These are phyloP conservation scores for Pseudopediastrum boryanum DNA, from an alignment of 139 green algal genomes.

Conservation along the genomic window DNA sequence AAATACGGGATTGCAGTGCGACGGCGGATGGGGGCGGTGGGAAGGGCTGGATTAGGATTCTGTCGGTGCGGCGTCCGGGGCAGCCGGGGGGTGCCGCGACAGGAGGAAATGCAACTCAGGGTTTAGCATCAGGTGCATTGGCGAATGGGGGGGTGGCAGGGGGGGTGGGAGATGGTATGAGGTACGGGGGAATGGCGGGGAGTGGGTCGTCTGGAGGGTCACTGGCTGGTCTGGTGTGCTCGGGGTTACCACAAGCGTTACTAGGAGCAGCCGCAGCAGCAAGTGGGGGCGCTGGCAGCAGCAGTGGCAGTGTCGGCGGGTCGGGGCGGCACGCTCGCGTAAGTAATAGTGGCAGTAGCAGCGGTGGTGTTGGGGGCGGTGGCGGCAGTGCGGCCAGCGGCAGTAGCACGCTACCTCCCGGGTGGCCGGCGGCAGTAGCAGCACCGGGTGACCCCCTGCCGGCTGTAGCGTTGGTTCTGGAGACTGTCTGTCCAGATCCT, in stretches of 20 bases:
- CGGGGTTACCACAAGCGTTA: no score
- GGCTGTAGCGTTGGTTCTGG: conserved; percentile 56
- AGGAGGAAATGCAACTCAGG: no score
- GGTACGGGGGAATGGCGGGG: no score
- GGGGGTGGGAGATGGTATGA: no score
- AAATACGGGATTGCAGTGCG: conserved; percentile 48
- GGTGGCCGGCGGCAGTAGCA: conserved; percentile 19
- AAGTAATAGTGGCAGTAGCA: neutral
- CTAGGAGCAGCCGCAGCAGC: neutral
- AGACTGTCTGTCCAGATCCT: conserved; percentile 55
- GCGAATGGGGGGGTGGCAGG: no score
- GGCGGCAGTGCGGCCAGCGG: neutral
- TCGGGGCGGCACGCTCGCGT: no score
- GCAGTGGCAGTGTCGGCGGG: no score
- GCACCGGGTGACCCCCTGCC: conserved; percentile 29
- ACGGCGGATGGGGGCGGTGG: conserved; percentile 4
- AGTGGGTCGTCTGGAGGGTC: no score
- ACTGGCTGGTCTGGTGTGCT: no score
- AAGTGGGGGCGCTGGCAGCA: neutral
- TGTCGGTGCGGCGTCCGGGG: conserved; percentile 30
- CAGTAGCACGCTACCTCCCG: conserved; percentile 11
- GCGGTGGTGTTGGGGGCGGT: neutral
- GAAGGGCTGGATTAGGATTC: conserved; percentile 7
- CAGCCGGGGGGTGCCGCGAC: neutral
- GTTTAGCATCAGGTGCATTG: conserved; percentile 18